Conservation (phyloP, 2,329 filamentous ascomycete species). For the Incumbomyces delicatus region DNA sequence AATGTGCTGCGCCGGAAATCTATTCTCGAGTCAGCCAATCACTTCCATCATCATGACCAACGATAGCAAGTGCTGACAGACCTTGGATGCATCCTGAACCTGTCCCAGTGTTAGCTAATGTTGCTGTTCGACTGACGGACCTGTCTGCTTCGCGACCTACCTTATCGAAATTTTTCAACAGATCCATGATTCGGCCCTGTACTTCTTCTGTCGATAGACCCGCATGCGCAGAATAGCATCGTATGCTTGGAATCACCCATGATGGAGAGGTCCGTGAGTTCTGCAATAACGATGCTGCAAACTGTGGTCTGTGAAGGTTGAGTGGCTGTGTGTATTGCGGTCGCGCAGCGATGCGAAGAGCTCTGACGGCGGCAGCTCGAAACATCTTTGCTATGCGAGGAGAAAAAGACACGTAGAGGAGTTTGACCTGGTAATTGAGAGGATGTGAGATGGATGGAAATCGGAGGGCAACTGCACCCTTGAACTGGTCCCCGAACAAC, state of each 20-base stretch:
- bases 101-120: constrained; percentile 20
- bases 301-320: constrained; percentile 50
- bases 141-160: constrained; percentile 38
- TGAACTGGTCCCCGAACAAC: constrained; percentile 7
- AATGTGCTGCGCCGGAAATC: constrained; percentile 79
- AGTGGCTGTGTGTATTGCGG: constrained; percentile 43
- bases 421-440: constrained; percentile 4
- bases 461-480: constrained; percentile 8
- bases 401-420: constrained; percentile 8
- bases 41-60: not conserved
- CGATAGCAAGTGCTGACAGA: constrained; percentile 24
- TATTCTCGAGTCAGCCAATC: constrained; percentile 30
- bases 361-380: constrained; percentile 74
- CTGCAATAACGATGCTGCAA: constrained; percentile 50
- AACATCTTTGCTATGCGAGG: constrained; percentile 57
- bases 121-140: constrained; percentile 1
- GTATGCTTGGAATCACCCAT: constrained; percentile 57
- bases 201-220: constrained; percentile 75
- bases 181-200: constrained; percentile 80
- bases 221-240: constrained; percentile 78
- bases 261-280: constrained; percentile 52
- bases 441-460: constrained; percentile 8
- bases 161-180: constrained; percentile 97
- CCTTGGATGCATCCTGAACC: constrained; percentile 47
- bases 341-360: constrained; percentile 48